Conservation (phyloP, 257 asterid species). For the Linderniella brevidens region DNA sequence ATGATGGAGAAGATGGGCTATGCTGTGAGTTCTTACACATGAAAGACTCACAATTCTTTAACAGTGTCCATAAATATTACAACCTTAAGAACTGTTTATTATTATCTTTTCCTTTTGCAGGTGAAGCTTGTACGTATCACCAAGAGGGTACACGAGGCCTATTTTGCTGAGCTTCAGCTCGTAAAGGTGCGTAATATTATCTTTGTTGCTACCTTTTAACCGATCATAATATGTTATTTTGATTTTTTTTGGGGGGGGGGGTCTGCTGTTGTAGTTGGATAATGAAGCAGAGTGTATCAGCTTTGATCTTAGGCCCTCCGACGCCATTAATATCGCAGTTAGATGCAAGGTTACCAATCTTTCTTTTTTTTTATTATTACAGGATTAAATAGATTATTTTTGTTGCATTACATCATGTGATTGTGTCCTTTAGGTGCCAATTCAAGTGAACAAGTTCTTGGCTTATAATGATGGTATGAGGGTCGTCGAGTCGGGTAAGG, state of each 20-base stretch:
- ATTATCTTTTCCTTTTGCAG: constrained; percentile 20
- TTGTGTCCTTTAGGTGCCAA: constrained; percentile 27
- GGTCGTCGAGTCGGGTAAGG: constrained; percentile 29
- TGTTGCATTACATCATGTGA: neutral
- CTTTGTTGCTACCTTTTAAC: constrained; percentile 2
- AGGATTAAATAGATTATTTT: neutral
- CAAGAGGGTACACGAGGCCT: constrained; percentile 93
- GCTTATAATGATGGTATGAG: constrained; percentile 40
- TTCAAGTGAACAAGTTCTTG: constrained; percentile 41
- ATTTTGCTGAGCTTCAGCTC: constrained; percentile 76
- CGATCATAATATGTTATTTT: neutral
- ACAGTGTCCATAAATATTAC: neutral
- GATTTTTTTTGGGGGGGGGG: neutral
- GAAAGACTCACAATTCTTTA: neutral
- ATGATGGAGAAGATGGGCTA: constrained; percentile 98
- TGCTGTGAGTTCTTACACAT: constrained; percentile 26
- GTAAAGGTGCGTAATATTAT: constrained; percentile 34
- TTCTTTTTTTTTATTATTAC: neutral
- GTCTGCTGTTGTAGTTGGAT: constrained; percentile 37
- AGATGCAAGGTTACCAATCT: constrained; percentile 68
- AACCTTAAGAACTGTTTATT: constrained; percentile 1
- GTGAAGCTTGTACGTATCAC: constrained; percentile 90
- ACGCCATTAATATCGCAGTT: constrained; percentile 95
- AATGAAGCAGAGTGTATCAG: constrained; percentile 52
- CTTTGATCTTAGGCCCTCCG: constrained; percentile 93